Conservation (phyloP, 176 grass and related monocot species). For the Lolium multiflorum region DNA sequence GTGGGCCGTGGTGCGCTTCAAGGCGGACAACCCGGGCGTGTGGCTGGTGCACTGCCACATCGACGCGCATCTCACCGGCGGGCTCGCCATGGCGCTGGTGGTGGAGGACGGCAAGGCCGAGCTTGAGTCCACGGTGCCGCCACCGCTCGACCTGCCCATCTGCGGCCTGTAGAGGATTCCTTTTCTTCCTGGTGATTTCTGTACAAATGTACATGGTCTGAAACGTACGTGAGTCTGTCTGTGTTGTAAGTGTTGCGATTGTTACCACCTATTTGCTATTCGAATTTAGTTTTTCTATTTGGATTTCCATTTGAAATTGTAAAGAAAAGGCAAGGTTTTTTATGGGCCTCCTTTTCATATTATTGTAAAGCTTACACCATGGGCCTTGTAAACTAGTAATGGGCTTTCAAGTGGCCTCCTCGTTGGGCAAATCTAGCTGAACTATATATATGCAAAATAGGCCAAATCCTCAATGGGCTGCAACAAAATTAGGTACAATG, state of each 20-base stretch:
- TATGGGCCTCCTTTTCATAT: not conserved
- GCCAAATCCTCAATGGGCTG: not conserved
- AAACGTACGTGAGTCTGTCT: conserved; percentile 11
- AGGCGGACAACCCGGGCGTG: conserved; percentile 85
- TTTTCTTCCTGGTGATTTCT: not conserved
- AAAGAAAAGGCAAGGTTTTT: not conserved
- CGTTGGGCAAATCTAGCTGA: no score
- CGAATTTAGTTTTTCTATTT: conserved; percentile 40
- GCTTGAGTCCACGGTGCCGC: conserved; percentile 60
- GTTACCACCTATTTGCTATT: conserved; percentile 25
- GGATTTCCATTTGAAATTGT: conserved; percentile 48
- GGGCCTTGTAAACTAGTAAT: not conserved
- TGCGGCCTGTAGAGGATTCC: conserved; percentile 45
- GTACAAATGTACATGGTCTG: conserved; percentile 26
- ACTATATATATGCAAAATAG: not conserved
- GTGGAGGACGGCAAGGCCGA: conserved; percentile 79
- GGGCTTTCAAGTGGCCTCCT: not conserved
- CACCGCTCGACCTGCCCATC: conserved; percentile 72
- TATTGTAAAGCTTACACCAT: not conserved
- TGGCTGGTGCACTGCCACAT: conserved; percentile 97
- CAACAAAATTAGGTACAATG: not conserved
- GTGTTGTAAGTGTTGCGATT: conserved; percentile 20
- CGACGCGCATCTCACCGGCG: conserved; percentile 68
- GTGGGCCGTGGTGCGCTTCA: conserved; percentile 87
- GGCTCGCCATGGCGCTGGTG: conserved; percentile 82